Percentiles rank a stretch among this genome's conserved stretches.
Conservation (phyloP, 306 rosid species). For the Carpinus viminea region DNA sequence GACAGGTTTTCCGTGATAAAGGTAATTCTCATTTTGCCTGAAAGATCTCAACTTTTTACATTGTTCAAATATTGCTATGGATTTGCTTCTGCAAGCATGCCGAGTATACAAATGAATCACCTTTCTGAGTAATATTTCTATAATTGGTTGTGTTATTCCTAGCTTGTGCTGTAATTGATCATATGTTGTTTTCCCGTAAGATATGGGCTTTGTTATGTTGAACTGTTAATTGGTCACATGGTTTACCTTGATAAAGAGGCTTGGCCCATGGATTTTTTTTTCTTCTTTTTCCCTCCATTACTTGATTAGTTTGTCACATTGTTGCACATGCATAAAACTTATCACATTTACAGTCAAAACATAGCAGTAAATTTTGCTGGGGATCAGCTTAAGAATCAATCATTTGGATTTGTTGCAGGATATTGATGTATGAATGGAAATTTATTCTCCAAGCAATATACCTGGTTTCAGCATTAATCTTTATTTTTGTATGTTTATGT, state of each 20-base stretch:
- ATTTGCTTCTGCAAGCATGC: not conserved
- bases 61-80: not conserved
- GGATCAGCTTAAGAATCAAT: not conserved
- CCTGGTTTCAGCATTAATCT: not conserved
- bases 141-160: not conserved
- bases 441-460: not conserved
- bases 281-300: not conserved
- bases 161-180: not conserved
- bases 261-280: not conserved
- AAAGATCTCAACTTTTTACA: constrained; percentile 10
- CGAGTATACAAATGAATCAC: not conserved
- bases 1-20: constrained; percentile 90
- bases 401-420: not conserved
- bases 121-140: not conserved
- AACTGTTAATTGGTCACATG: not conserved
- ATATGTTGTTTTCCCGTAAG: not conserved
- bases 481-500: not conserved
- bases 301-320: not conserved
- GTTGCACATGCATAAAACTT: not conserved
- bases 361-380: not conserved
- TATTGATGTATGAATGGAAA: not conserved
- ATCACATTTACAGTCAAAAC: not conserved
- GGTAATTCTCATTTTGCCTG: constrained; percentile 45
- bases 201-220: not conserved
- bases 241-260: not conserved